Conservation (phyloP, 106 monocot species). For the Dendrobium chrysotoxum region DNA sequence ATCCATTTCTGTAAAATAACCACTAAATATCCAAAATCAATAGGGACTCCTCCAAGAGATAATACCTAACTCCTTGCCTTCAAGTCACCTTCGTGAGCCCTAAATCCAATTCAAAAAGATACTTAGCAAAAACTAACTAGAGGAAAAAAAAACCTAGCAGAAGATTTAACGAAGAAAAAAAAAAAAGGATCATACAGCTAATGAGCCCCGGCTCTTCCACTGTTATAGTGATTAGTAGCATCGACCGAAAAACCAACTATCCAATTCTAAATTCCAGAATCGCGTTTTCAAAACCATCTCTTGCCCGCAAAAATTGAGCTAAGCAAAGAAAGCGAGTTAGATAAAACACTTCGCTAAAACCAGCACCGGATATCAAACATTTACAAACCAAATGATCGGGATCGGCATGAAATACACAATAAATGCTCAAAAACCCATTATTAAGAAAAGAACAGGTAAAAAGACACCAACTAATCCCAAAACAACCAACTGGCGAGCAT, state of each 20-base stretch:
- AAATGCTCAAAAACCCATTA: not conserved
- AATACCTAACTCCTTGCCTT: not conserved
- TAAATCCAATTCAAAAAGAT: conserved; percentile 5
- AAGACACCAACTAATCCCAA: not conserved
- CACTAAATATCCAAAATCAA: not conserved
- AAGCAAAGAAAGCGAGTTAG: not conserved
- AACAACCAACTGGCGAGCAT: not conserved
- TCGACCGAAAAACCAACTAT: not conserved
- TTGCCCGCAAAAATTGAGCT: not conserved
- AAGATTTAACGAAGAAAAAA: not conserved
- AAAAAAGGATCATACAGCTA: not conserved
- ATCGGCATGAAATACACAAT: not conserved
- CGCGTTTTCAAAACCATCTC: not conserved
- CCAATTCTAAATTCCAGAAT: not conserved
- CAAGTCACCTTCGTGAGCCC: not conserved
- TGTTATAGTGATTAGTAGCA: not conserved
- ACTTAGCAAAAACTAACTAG: not conserved
- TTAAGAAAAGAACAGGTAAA: not conserved
- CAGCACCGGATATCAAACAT: not conserved
- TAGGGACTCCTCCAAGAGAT: not conserved
- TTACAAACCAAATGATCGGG: not conserved
- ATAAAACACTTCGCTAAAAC: not conserved
- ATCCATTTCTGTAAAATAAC: conserved; percentile 5
- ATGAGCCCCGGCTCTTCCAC: not conserved
- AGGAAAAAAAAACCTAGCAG: not conserved